These are phyloP conservation scores for Pseudogymnoascus verrucosus DNA, from an alignment of 2,329 filamentous ascomycete genomes.

Conservation along the genomic window DNA sequence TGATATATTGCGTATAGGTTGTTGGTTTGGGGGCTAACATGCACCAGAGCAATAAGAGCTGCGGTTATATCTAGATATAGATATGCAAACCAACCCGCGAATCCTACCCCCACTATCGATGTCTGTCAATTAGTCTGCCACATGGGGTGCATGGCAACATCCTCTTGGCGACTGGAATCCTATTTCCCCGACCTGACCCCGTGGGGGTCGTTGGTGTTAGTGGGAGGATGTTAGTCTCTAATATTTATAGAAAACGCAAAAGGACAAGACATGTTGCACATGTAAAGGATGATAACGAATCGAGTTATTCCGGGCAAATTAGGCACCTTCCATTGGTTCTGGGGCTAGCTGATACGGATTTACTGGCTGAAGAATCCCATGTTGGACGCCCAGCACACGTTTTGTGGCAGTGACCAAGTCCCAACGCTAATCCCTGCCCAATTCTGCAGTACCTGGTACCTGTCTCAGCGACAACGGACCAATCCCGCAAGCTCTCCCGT, in stretches of 20 bases:
- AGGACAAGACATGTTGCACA: background rate
- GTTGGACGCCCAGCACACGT: background rate
- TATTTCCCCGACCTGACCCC: background rate
- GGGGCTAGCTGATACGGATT: too few species aligned
- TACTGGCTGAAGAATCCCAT: background rate
- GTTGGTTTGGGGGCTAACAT: background rate
- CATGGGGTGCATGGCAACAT: background rate
- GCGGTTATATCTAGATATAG: background rate
- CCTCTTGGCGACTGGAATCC: background rate
- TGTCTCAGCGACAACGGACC: background rate
- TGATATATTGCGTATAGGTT: background rate
- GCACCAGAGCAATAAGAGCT: background rate
- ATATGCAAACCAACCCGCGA: background rate
- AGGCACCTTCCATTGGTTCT: background rate
- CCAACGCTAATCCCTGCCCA: background rate
- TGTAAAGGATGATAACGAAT: background rate
- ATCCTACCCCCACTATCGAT: background rate
- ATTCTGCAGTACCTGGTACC: constrained; percentile 2
- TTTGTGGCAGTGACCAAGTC: background rate
- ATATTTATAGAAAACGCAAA: constrained; percentile 4
- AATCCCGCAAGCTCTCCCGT: background rate
- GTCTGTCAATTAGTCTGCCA: background rate
- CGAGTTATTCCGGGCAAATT: background rate
- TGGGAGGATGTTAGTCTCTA: background rate
- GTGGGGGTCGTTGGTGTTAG: background rate